Conservation (phyloP, 2,329 filamentous ascomycete genomes). For the Triangularia verruculosa region DNA sequence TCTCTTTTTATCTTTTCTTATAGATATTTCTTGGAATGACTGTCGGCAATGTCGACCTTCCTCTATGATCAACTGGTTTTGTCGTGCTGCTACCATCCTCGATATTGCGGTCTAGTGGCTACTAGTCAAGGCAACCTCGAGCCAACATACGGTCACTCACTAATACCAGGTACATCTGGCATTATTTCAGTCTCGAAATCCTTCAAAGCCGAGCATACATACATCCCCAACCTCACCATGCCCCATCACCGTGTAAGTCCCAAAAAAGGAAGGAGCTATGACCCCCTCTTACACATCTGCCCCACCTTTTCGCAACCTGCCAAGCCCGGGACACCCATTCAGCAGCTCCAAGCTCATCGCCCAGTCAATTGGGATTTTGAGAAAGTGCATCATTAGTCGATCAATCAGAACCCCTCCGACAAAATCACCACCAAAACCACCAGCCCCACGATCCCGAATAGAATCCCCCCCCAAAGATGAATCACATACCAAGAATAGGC, state of each 20-base stretch:
- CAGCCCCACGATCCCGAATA: not conserved
- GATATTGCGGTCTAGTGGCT: too few relatives aligned
- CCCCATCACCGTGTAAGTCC: not conserved
- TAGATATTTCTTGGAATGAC: too few relatives aligned
- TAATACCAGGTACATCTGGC: too few relatives aligned
- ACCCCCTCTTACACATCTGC: not conserved
- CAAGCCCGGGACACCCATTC: not conserved
- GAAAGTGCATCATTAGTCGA: not conserved
- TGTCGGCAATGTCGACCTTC: too few relatives aligned
- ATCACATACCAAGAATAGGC: slow-evolving; percentile 23
- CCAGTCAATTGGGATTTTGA: not conserved
- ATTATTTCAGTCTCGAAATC: too few relatives aligned
- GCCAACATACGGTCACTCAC: too few relatives aligned
- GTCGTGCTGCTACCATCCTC: too few relatives aligned
- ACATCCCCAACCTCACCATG: not conserved
- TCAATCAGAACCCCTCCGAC: not conserved
- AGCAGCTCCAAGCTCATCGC: not conserved
- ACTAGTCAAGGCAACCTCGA: too few relatives aligned
- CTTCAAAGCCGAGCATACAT: too few relatives aligned
- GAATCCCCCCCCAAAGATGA: slow-evolving; percentile 21
- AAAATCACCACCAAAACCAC: not conserved
- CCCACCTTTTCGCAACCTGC: not conserved
- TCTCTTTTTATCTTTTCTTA: too few relatives aligned
- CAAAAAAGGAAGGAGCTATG: not conserved
- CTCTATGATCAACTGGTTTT: too few relatives aligned